Evolutionary conservation across 129 eudicot genomes (phyloP), one percentile per base, ranked within the genome.

Genomic region (Lactuca sativa): DNA sequence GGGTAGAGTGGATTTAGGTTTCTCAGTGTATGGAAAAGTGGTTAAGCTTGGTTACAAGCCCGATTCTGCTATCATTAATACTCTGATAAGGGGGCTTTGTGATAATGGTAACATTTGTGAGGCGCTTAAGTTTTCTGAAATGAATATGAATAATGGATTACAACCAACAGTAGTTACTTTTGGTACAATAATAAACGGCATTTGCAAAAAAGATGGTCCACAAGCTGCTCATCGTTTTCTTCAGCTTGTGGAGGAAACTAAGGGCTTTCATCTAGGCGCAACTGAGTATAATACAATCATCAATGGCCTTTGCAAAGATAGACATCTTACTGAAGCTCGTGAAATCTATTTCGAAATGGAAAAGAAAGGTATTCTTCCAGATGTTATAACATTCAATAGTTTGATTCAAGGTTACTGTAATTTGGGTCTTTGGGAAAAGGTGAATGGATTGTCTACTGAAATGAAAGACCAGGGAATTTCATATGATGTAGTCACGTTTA

Each of bases 61-160:
- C 4, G 77, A 77, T 71, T 77, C 72, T 47, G 82, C 18, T 7
- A 9, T 70, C 25, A 43, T 64, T 63, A 63, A 77, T 44, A 77
- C 82, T 17, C 49, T 78, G 49, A 7, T 78, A 41, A 16, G 82
- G 12, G 82, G 78, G 48, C 48, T 66, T 37, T 78, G 63, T 78
- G 78, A 31, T 51, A 31, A 13, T 49, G 82, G 82, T 21, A 16
- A 66, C 34, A 15, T 58, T 48, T 10, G 38, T 15, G 6, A 59
- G 7, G 80, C 75, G 33, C 14, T 10, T 0, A 61, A 5, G 70
- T 53, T 76, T 69, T 30, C 14, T 31, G 25, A 62, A 7, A 64
- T 68, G 9, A 25, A 68, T 40, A 21, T 7, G 75, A 36, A 48
- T 6, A 60, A 76, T 52, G 80, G 58, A 12, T 69, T 76, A 7